phyloP scores from a whole-genome alignment of 225 moss, liverwort and hornwort genomes.

The Rhytidiadelphus loreus region DNA sequence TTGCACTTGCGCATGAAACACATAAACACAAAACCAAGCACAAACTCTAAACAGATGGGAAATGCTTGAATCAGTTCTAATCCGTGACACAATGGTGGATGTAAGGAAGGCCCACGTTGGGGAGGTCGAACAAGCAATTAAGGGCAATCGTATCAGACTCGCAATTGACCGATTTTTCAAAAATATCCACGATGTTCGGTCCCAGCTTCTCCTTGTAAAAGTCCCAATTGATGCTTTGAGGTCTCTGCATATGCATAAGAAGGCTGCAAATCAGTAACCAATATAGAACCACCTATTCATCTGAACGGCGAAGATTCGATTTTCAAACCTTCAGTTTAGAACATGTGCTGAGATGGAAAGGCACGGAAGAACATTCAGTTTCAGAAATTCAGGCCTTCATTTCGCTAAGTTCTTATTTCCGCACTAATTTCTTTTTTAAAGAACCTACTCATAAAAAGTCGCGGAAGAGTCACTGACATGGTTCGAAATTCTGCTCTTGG shows the following conservation, averaged over 20 bases:
- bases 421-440: neutral
- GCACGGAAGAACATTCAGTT: neutral
- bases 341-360: neutral
- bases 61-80: neutral
- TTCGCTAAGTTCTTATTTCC: neutral
- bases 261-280: neutral
- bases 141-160: neutral
- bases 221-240: constrained; percentile 64
- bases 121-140: neutral
- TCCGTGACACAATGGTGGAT: neutral
- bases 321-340: neutral
- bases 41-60: neutral
- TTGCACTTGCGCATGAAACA: neutral
- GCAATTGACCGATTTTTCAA: constrained; percentile 57
- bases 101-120: neutral
- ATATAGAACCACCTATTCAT: neutral
- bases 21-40: neutral
- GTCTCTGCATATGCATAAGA: constrained; percentile 34
- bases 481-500: neutral
- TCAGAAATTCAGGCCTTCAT: neutral
- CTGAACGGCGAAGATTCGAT: neutral
- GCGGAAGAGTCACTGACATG: neutral
- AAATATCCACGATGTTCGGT: constrained; percentile 56
- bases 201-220: constrained; percentile 69
- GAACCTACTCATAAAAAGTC: neutral